phyloP scores from a whole-genome alignment of 306 rosid species.

The cucumber (Cucumis sativus) region Cucumber_9930_V3 NC_026656.2:14641501-14642000 shows the following conservation, averaged over 20 bases:
- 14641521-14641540: conserved; percentile 51
- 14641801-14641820: conserved; percentile 13
- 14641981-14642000: neutral
- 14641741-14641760: conserved; percentile 44
- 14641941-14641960: neutral
- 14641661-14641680: conserved; percentile 51
- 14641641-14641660: conserved; percentile 50
- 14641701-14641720: conserved; percentile 51
- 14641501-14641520: conserved; percentile 49
- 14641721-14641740: conserved; percentile 60
- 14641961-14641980: neutral
- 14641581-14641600: conserved; percentile 59
- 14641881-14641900: neutral
- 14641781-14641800: conserved; percentile 21
- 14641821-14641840: conserved; percentile 74
- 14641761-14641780: conserved; percentile 34
- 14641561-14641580: conserved; percentile 56
- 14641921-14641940: neutral
- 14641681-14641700: conserved; percentile 53
- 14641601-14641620: conserved; percentile 59
- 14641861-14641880: neutral
- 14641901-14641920: too few relatives aligned
- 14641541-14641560: conserved; percentile 58
- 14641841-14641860: conserved; percentile 7
- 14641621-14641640: conserved; percentile 46